Conservation (phyloP, 139 green algal species). For the Pleodorina starrii region DNA sequence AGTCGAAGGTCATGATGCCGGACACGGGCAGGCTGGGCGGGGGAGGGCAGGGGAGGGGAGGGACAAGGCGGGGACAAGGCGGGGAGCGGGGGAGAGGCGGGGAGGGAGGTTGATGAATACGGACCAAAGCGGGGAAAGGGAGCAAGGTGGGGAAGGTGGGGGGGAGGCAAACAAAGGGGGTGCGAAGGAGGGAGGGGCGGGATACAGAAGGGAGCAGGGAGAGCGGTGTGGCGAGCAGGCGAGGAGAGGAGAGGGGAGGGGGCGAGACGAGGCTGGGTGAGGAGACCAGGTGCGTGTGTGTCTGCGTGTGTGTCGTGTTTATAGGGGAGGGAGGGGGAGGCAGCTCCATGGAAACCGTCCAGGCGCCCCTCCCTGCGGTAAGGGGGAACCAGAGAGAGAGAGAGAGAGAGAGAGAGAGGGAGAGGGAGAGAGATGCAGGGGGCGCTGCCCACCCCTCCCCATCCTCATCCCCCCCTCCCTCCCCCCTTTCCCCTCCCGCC, state of each 20-base stretch:
- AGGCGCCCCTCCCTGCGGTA: no score
- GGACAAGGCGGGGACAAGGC: no score
- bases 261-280: neutral
- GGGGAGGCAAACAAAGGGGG: neutral
- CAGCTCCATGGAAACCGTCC: no score
- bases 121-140: neutral
- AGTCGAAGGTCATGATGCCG: constrained; percentile 60
- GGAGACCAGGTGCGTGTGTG: no score
- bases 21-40: constrained; percentile 53
- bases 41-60: neutral
- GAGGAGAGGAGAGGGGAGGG: neutral
- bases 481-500: neutral
- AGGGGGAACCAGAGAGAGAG: neutral
- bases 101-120: neutral
- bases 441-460: no score
- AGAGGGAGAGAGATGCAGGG: neutral
- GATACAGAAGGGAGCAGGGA: neutral
- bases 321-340: neutral
- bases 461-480: no score
- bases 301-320: no score
- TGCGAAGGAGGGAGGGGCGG: neutral
- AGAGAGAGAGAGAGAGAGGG: neutral
- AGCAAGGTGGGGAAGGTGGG: neutral
- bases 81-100: neutral
- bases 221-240: neutral